These are phyloP conservation scores for Septoria petroselini DNA, from an alignment of 2,329 filamentous ascomycete species.

Conservation along the genomic window DNA sequence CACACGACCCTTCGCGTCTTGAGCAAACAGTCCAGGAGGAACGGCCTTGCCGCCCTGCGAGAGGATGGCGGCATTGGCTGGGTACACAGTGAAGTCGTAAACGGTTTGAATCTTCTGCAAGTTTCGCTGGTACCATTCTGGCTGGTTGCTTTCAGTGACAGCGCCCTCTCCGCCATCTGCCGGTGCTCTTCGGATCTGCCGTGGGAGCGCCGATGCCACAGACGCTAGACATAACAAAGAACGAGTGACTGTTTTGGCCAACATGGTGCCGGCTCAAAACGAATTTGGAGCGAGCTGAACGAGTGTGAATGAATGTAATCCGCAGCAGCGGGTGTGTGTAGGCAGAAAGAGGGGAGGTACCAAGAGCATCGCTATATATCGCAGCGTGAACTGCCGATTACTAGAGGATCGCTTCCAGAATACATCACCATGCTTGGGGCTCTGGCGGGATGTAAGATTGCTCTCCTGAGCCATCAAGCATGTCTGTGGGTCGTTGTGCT, in stretches of 20 bases:
- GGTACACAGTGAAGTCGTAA: constrained; percentile 45
- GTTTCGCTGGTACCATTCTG: constrained; percentile 34
- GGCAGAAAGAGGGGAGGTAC: constrained; percentile 1
- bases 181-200: not conserved
- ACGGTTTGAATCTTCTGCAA: constrained; percentile 40
- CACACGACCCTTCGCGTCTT: constrained; percentile 42
- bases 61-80: constrained; percentile 41
- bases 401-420: constrained; percentile 6
- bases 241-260: constrained; percentile 20
- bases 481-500: not conserved
- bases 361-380: constrained; percentile 18
- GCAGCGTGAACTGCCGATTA: constrained; percentile 4
- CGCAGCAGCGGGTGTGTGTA: constrained; percentile 17
- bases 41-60: constrained; percentile 38
- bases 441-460: constrained; percentile 12
- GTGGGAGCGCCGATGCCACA: constrained; percentile 18
- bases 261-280: constrained; percentile 15
- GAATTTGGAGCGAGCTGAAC: constrained; percentile 17
- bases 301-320: constrained; percentile 15
- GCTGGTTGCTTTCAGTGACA: constrained; percentile 7
- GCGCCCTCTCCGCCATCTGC: not conserved
- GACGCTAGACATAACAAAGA: constrained; percentile 19
- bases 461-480: constrained; percentile 11
- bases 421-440: constrained; percentile 15
- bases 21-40: constrained; percentile 41